Evolutionary conservation across 2,329 filamentous ascomycete genomes (phyloP).

Genomic region (Mollisia scopiformis): DNA sequence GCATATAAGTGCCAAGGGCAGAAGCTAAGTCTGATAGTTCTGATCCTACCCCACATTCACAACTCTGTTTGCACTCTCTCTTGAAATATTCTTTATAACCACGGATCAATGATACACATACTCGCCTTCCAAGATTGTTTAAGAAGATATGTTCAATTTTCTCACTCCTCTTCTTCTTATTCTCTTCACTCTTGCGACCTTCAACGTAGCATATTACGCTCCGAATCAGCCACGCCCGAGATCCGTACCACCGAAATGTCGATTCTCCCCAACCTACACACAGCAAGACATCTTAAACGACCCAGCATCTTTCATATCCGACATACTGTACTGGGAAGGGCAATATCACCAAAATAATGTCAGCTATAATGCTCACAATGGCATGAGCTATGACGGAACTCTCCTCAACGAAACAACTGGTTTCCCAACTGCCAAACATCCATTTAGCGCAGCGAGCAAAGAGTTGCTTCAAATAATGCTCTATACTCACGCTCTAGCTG

Average conservation of each 20-base stretch:
- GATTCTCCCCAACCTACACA: conserved; percentile 30
- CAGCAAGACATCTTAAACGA: conserved; percentile 35
- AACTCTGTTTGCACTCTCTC: too few species aligned
- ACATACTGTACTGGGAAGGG: conserved; percentile 48
- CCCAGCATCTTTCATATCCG: conserved; percentile 39
- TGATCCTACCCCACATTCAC: too few species aligned
- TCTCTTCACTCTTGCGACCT: not conserved
- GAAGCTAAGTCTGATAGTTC: too few species aligned
- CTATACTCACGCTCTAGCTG: conserved; percentile 44
- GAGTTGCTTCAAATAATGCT: conserved; percentile 47
- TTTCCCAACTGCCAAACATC: conserved; percentile 39
- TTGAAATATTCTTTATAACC: too few species aligned
- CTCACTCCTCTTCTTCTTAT: not conserved
- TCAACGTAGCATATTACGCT: not conserved
- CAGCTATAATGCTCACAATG: conserved; percentile 44
- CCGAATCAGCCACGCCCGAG: not conserved
- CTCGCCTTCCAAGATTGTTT: too few species aligned
- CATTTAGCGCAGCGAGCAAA: conserved; percentile 45
- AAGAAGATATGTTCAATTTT: too few species aligned
- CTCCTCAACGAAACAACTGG: conserved; percentile 44
- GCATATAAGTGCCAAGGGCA: too few species aligned
- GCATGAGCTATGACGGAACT: conserved; percentile 46
- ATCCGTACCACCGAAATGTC: conserved; percentile 41
- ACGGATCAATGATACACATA: too few species aligned
- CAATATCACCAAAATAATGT: conserved; percentile 46